These are phyloP conservation scores for Nidula niveotomentosa DNA, from an alignment of 1,284 basidiomycete genomes.

Conservation along the genomic window DNA sequence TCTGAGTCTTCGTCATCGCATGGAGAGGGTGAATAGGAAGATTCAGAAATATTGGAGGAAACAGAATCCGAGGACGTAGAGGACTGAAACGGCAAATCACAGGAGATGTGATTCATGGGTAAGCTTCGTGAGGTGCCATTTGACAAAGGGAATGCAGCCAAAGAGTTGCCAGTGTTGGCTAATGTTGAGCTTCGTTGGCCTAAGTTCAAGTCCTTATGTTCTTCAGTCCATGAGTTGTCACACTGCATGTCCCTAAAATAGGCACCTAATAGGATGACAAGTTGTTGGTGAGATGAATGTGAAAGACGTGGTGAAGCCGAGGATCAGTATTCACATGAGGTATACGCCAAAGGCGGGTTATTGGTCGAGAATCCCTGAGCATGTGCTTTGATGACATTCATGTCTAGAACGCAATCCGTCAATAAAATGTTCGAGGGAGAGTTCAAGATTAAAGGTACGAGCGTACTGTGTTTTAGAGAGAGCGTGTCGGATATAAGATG, in stretches of 20 bases:
- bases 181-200: neutral
- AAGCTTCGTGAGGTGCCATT: neutral
- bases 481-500: neutral
- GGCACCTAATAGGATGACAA: no score
- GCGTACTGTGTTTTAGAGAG: neutral
- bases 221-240: no score
- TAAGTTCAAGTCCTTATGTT: no score
- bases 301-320: no score
- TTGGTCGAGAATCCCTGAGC: neutral
- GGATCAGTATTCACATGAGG: neutral
- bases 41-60: neutral
- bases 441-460: neutral
- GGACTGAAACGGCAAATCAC: neutral
- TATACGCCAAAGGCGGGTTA: neutral
- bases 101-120: neutral
- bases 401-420: no score
- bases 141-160: neutral
- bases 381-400: neutral
- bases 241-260: no score
- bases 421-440: neutral
- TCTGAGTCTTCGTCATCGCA: neutral
- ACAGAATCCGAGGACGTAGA: neutral
- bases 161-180: neutral
- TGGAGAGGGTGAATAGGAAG: neutral
- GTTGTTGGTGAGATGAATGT: no score